Evolutionary conservation across 164 flowering plant species (phyloP).

Genomic region (Piper longum): DNA sequence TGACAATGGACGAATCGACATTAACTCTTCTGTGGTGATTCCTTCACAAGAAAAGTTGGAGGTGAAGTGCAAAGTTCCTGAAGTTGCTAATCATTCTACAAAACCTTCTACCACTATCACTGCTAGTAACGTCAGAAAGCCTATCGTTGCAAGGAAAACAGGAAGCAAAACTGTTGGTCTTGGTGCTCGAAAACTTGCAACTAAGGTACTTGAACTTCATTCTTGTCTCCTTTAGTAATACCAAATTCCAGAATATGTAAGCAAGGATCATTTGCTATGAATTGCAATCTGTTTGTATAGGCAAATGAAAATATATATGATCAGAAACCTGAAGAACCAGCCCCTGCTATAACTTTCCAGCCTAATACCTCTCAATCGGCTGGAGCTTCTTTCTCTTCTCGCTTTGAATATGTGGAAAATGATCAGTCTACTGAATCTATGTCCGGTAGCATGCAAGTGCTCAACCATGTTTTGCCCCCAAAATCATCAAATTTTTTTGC

Average conservation of each 20-base stretch:
- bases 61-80: conserved; percentile 32
- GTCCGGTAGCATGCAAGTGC: conserved; percentile 40
- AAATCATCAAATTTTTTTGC: conserved; percentile 78
- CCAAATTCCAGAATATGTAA: not conserved
- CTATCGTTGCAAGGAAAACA: conserved; percentile 65
- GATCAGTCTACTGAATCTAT: conserved; percentile 35
- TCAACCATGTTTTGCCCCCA: conserved; percentile 80
- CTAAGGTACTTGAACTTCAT: conserved; percentile 36
- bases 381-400: conserved; percentile 48
- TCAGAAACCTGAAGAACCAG: conserved; percentile 89
- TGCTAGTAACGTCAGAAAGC: conserved; percentile 47
- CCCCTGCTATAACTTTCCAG: conserved; percentile 36
- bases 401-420: conserved; percentile 80
- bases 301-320: conserved; percentile 86
- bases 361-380: conserved; percentile 24
- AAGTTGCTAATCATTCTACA: conserved; percentile 28
- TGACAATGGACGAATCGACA: conserved; percentile 48
- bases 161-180: conserved; percentile 78
- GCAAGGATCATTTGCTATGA: not conserved
- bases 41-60: conserved; percentile 33
- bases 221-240: not conserved
- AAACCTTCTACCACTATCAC: conserved; percentile 38
- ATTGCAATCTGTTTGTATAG: conserved; percentile 25
- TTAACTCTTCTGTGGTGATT: conserved; percentile 22
- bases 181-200: conserved; percentile 85